Base-by-base conservation (phyloP, 2,329 filamentous ascomycete species). In the Aspergillus neoniger region DNA sequence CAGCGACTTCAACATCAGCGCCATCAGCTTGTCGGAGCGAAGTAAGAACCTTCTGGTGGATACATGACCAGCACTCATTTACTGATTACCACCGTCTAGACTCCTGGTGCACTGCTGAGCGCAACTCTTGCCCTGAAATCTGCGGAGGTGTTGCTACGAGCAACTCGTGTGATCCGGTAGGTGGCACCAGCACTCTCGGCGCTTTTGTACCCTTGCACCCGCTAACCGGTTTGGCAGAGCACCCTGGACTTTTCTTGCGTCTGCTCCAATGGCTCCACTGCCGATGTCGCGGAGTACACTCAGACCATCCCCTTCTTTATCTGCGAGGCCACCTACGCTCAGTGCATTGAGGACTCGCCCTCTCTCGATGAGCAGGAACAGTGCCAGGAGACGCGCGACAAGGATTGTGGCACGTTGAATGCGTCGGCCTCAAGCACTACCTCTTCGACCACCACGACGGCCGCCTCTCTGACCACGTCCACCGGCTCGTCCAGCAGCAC, bases 221-320 rank as follows among this genome's bases (percentile, higher is more conserved):
- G 30, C 49, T 54, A 32, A 32, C 61, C 53, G 44, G 48, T 25
- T 17, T 14, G 7, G 54, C 69, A 85, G 84, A 65, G 60, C 48
- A 77, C 79, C 17, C 79, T 89, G 61, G 73, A 73, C 36, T 89
- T 80, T 78, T 79, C 70, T 59, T 90, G 87, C 76, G 77, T 78
- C 54, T 90, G 87, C 79, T 64, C 69, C 64, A 83, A 86, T 72
- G 82, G 81, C 65, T 82, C 79, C 44, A 71, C 73, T 7, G 85
- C 85, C 66, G 81, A 86, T 69, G 80, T 87, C 67, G 72, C 77
- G 62, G 76, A 79, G 67, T 90, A 87, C 76, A 67, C 75, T 57
- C 77, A 84, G 74, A 86, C 85, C 23, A 77, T 90, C 52, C 86
- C 86, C 44, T 85, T 80, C 75, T 87, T 80, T 74, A 80, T 86